Evolutionary conservation across 768 basidiomycete genomes (phyloP).

Genomic region (Kondoa subrosea): DNA sequence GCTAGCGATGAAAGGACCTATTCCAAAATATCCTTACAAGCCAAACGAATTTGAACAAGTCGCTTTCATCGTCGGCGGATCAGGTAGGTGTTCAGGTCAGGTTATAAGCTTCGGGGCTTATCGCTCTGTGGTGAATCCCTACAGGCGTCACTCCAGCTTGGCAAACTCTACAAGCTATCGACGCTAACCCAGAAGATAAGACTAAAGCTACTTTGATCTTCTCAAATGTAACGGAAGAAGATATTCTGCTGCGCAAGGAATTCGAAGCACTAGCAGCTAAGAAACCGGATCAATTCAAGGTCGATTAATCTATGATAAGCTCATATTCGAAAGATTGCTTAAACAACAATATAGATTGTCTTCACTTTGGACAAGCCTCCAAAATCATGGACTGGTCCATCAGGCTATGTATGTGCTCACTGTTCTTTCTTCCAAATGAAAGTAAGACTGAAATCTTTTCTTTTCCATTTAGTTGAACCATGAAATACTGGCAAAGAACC

Average conservation of each 20-base stretch:
- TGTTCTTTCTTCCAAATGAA: too few species aligned
- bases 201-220: conserved; percentile 88
- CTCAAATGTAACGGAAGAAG: conserved; percentile 71
- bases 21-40: conserved; percentile 41
- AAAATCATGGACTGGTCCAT: conserved; percentile 48
- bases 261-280: conserved; percentile 42
- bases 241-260: conserved; percentile 71
- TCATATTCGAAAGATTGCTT: neutral
- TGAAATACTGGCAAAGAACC: conserved; percentile 47
- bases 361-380: conserved; percentile 70
- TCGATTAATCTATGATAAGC: neutral
- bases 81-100: too few species aligned
- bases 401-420: conserved; percentile 63
- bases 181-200: conserved; percentile 52
- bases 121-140: neutral
- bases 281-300: conserved; percentile 43
- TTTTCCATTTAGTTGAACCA: conserved; percentile 41
- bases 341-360: conserved; percentile 46
- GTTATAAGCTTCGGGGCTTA: neutral
- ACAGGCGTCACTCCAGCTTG: conserved; percentile 33
- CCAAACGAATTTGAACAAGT: conserved; percentile 45
- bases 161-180: conserved; percentile 16
- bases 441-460: too few species aligned
- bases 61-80: conserved; percentile 79
- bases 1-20: conserved; percentile 71